Evolutionary conservation across 2,329 filamentous ascomycete species (phyloP).

Genomic region (Iodosphaeria phyllophila): DNA sequence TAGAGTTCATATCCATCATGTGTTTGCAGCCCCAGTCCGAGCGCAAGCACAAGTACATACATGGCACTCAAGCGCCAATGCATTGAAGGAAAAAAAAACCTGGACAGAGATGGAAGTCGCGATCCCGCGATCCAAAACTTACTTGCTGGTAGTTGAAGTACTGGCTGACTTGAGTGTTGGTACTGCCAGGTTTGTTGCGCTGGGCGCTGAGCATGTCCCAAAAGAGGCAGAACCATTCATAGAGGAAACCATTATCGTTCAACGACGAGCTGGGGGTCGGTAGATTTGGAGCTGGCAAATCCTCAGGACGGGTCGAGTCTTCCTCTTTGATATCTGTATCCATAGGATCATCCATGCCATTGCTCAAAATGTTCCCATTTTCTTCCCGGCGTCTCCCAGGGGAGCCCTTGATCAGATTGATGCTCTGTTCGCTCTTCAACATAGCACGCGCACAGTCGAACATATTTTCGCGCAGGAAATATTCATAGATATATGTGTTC

Average conservation of each 20-base stretch:
- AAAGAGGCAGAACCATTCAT: conserved; percentile 94
- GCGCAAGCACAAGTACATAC: too few species aligned
- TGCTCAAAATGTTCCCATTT: conserved; percentile 46
- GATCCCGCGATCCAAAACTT: too few species aligned
- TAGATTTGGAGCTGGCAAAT: conserved; percentile 64
- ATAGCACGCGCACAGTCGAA: conserved; percentile 66
- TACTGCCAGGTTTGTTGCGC: conserved; percentile 24
- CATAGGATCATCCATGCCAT: conserved; percentile 59
- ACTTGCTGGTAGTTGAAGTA: conserved; percentile 78
- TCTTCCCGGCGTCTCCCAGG: conserved; percentile 48
- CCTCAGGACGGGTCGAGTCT: conserved; percentile 55
- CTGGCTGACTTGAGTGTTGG: conserved; percentile 42
- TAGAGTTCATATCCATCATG: too few species aligned
- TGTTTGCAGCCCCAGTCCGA: too few species aligned
- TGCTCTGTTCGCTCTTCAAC: conserved; percentile 43
- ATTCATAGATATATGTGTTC: conserved; percentile 83
- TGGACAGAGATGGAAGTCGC: too few species aligned
- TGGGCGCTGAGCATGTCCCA: conserved; percentile 90
- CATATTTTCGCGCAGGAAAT: conserved; percentile 74
- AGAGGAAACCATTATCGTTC: conserved; percentile 67
- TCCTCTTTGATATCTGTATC: conserved; percentile 72
- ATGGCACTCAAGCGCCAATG: background rate
- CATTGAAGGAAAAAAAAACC: conserved; percentile 4
- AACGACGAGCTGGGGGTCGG: conserved; percentile 44
- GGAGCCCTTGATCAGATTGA: conserved; percentile 50